phyloP scores from a whole-genome alignment of 495 filamentous ascomycete species.

The Tuber calosporum region DNA sequence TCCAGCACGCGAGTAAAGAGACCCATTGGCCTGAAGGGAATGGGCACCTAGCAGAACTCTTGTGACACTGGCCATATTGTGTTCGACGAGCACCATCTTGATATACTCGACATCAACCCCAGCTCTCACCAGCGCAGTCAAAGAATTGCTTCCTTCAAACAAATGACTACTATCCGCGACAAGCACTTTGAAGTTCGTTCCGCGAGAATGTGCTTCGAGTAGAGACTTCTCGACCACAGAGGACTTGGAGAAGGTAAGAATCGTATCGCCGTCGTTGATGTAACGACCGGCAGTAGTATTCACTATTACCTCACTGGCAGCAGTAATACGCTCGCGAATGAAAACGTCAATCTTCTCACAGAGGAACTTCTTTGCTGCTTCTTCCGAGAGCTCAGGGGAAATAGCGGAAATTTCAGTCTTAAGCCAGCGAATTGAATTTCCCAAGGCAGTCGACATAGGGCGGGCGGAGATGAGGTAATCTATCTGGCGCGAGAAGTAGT shows the following conservation, averaged over 20 bases:
- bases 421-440: conserved; percentile 88
- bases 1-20: conserved; percentile 77
- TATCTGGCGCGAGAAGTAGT: conserved; percentile 86
- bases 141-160: conserved; percentile 70
- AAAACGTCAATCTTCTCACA: conserved; percentile 78
- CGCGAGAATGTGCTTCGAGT: conserved; percentile 59
- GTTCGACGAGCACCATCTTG: conserved; percentile 64
- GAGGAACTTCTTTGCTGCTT: conserved; percentile 66
- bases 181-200: conserved; percentile 71
- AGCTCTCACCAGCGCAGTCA: conserved; percentile 56
- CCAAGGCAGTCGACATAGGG: conserved; percentile 86
- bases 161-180: conserved; percentile 76
- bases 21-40: conserved; percentile 82
- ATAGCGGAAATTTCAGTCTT: conserved; percentile 82
- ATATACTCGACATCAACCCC: conserved; percentile 75
- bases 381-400: conserved; percentile 71
- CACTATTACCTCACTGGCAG: conserved; percentile 78
- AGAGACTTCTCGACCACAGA: conserved; percentile 65
- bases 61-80: conserved; percentile 63
- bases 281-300: conserved; percentile 59
- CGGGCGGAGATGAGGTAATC: conserved; percentile 87
- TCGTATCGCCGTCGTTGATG: conserved; percentile 68
- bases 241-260: conserved; percentile 63
- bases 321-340: conserved; percentile 79
- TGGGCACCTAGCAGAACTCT: conserved; percentile 84